Percentiles rank a stretch among this genome's conserved stretches.
Conservation (phyloP, 2,329 filamentous ascomycete species). For the Penicillium sp. region DNA sequence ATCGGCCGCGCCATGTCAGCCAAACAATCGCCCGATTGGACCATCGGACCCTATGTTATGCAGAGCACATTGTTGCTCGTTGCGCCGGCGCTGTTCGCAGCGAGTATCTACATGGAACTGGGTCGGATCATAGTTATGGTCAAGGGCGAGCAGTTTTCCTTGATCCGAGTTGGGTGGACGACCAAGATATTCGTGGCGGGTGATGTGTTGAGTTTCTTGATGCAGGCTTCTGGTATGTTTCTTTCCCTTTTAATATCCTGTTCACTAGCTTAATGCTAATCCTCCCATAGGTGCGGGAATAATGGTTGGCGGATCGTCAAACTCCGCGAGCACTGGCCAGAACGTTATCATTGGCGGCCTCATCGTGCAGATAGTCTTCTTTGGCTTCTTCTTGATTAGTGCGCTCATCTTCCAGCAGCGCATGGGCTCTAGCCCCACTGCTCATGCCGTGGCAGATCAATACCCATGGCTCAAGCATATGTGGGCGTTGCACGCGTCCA, state of each 20-base stretch:
- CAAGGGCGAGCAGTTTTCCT: constrained; percentile 18
- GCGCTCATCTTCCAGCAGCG: constrained; percentile 27
- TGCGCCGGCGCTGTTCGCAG: constrained; percentile 26
- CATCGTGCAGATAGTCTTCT: constrained; percentile 32
- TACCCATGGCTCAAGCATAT: constrained; percentile 39
- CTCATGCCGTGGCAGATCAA: constrained; percentile 18
- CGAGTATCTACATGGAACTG: constrained; percentile 30
- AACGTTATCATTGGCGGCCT: constrained; percentile 30
- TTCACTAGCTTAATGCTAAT: background rate
- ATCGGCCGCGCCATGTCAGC: constrained; percentile 48
- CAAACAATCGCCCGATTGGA: constrained; percentile 29
- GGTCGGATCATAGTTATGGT: constrained; percentile 25
- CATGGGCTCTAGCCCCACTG: constrained; percentile 29
- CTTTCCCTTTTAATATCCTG: background rate
- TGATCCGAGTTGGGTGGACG: constrained; percentile 26
- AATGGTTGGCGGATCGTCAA: constrained; percentile 13
- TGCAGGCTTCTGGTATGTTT: constrained; percentile 28
- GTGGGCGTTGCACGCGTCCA: constrained; percentile 26
- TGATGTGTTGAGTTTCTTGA: constrained; percentile 31
- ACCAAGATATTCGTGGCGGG: constrained; percentile 31
- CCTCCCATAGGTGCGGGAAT: constrained; percentile 17
- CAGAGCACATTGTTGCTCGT: constrained; percentile 28
- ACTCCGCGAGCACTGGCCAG: constrained; percentile 18
- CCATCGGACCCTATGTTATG: constrained; percentile 26
- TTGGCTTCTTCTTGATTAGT: constrained; percentile 30